Evolutionary conservation across 805 yeast species (phyloP), one percentile per base, ranked within the genome.

Genomic region (Grigorovia transvaalensis): DNA sequence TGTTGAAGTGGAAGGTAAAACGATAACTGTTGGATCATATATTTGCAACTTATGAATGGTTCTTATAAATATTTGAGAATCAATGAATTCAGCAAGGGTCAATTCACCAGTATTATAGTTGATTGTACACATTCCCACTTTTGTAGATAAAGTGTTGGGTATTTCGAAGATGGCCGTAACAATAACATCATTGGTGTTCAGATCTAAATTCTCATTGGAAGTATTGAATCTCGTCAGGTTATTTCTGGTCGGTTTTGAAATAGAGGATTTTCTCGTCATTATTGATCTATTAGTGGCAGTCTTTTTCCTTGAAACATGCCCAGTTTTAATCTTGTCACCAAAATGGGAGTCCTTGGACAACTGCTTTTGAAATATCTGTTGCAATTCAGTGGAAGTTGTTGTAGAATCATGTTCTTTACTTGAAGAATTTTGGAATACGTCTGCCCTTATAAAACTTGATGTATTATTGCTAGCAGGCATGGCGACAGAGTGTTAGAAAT

Each of bases 11-110:
- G 48, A 51, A 2, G 78, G 73, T 7, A 74, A 48, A 9, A 73
- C 51, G 4, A 74, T 62, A 33, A 69, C 73, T 2, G 68, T 57
- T 0, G 73, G 74, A 11, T 61, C 57, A 46, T 60, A 62, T 1
- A 74, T 60, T 18, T 65, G 67, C 0, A 74, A 49, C 52, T 71
- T 71, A 53, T 76, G 74, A 9, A 76, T 58, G 0, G 77, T 72
- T 46, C 78, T 60, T 2, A 74, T 74, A 51, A 66, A 74, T 0
- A 77, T 74, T 54, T 71, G 77, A 0, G 79, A 71, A 55, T 76
- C 80, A 18, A 68, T 59, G 13, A 71, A 62, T 13, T 68, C 69
- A 13, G 74, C 66, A 18, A 73, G 50, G 1, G 62, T 62, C 52
- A 75, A 51, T 40, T 64, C 69, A 4, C 76, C 77, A 0, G 73